Conservation (phyloP, 2,329 filamentous ascomycete genomes). For the Alternaria solani region DNA sequence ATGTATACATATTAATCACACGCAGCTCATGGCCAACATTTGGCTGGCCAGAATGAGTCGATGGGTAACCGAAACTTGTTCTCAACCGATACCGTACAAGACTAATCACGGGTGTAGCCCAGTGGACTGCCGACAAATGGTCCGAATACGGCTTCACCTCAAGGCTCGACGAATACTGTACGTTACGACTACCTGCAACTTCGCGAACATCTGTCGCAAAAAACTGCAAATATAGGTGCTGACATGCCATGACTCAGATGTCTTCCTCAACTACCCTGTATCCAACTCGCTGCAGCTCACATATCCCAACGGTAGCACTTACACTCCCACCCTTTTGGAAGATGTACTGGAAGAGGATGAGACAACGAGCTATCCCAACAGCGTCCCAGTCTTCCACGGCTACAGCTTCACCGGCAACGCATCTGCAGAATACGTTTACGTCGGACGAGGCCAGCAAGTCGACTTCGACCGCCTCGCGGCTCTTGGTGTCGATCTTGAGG, state of each 20-base stretch:
- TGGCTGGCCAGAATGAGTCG: constrained; percentile 46
- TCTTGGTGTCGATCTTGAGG: constrained; percentile 55
- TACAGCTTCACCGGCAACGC: constrained; percentile 58
- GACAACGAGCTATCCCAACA: constrained; percentile 49
- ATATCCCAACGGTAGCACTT: constrained; percentile 47
- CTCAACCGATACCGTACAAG: background rate
- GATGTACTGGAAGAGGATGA: constrained; percentile 46
- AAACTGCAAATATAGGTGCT: background rate
- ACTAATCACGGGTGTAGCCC: constrained; percentile 29
- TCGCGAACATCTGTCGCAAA: background rate
- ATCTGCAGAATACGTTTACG: constrained; percentile 58
- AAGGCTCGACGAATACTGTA: constrained; percentile 50
- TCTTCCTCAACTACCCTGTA: constrained; percentile 51
- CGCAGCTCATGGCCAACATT: constrained; percentile 44
- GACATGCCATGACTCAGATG: constrained; percentile 29
- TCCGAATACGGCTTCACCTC: constrained; percentile 46
- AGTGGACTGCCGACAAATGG: constrained; percentile 52
- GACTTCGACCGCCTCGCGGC: constrained; percentile 56
- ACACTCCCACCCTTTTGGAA: constrained; percentile 42
- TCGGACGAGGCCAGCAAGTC: constrained; percentile 53
- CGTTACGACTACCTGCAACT: background rate
- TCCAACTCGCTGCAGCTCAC: constrained; percentile 46
- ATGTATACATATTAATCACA: constrained; percentile 16
- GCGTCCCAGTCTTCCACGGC: constrained; percentile 58
- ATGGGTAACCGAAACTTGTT: constrained; percentile 24